These are phyloP conservation scores for Penicillium goetzii DNA, from an alignment of 495 filamentous ascomycete genomes.

Conservation along the genomic window DNA sequence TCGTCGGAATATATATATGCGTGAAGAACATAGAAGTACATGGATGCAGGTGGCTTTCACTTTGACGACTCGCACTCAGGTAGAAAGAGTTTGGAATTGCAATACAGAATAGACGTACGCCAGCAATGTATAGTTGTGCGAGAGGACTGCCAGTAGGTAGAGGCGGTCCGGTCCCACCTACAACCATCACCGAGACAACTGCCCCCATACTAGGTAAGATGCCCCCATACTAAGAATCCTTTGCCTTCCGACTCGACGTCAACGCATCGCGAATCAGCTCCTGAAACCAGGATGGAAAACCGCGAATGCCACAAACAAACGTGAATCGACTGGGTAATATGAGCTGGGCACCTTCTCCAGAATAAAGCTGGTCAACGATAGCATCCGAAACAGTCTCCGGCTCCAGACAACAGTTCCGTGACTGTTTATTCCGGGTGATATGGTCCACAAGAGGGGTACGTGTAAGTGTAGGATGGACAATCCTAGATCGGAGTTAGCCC, in stretches of 20 bases:
- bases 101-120: too few species aligned
- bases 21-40: too few species aligned
- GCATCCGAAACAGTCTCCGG: slow-evolving; percentile 4
- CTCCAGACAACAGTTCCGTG: slow-evolving; percentile 1
- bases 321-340: background rate
- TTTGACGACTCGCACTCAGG: too few species aligned
- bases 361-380: slow-evolving; percentile 4
- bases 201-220: too few species aligned
- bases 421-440: background rate
- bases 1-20: too few species aligned
- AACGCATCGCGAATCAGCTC: slow-evolving; percentile 1
- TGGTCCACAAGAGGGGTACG: background rate
- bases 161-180: background rate
- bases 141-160: too few species aligned
- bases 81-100: too few species aligned
- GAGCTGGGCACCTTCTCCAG: background rate
- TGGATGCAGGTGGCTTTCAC: too few species aligned
- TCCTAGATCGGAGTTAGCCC: background rate
- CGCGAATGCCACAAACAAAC: background rate
- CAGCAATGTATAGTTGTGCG: too few species aligned
- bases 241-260: background rate
- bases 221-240: background rate
- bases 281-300: background rate
- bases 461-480: slow-evolving; percentile 4
- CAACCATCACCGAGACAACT: background rate